Evolutionary conservation across 176 grass and related monocot species (phyloP), one percentile per base, ranked within the genome.

Genomic region (Echinochloa phyllopogon): DNA sequence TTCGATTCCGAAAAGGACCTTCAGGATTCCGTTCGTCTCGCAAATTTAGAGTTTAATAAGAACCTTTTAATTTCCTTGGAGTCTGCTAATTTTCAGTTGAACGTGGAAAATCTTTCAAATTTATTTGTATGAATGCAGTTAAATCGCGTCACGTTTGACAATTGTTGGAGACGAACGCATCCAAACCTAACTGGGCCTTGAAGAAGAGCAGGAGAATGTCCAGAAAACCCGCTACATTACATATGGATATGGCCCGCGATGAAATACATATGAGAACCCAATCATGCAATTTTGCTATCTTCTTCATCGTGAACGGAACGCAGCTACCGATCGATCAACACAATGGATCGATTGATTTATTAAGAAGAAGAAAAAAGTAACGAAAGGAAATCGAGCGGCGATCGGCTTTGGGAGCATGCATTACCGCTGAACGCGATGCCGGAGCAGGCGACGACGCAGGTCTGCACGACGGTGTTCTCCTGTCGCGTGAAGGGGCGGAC

Each of bases 381-480:
- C n/a, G n/a, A n/a, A n/a, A n/a, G n/a, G n/a, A n/a, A 33, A 33
- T 33, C 1, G 51, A 29, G 3, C 45, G 2, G 20, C 53, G 20
- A 20, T 17, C 8, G 39, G 5, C 13, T 7, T 7, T 17, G 3
- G 4, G 3, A 44, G 6, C 27, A 18, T 6, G n/a, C 73, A 0
- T 92, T 92, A 97, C 92, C 92, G 83, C 92, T 94, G 89, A 94
- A 97, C 0, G 92, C 92, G 87, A 97, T 91, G 84, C 90, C 92
- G 43, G 86, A 93, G 89, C 83, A 84, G 0, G 95, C 90, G 70
- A 92, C 93, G 62, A 95, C 93, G 82, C 88, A 92, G 20, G 93
- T 95, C 82, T 92, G 93, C 37, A 92, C 92, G 76, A 95, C 93
- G 82, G 93, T 95, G 79, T 95, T 95, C 90, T 95, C 93, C 88